These are phyloP conservation scores for Phalaenopsis aphrodite DNA, from an alignment of 106 monocot species.

Conservation along the genomic window DNA sequence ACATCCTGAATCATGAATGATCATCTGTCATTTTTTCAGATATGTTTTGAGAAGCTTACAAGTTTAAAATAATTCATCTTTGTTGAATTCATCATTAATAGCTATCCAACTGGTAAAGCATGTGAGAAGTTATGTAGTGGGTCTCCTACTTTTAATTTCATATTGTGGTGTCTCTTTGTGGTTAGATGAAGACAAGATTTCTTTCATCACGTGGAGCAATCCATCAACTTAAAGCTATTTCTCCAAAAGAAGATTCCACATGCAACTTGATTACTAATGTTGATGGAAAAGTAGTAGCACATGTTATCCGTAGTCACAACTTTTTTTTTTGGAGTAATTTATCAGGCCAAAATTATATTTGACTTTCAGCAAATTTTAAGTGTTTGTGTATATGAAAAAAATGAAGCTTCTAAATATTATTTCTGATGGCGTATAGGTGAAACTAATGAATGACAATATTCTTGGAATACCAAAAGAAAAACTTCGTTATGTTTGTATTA, in stretches of 20 bases:
- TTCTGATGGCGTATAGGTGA: not conserved
- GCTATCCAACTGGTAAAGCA: conserved; percentile 2
- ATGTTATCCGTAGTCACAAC: not conserved
- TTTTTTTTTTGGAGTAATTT: not conserved
- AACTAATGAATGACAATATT: not conserved
- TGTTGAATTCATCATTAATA: conserved; percentile 1
- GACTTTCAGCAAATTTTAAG: not conserved
- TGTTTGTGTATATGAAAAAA: not conserved
- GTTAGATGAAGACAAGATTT: not conserved
- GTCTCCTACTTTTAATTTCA: not conserved
- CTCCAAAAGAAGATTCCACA: conserved; percentile 4
- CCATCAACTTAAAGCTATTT: not conserved
- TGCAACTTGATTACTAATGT: not conserved
- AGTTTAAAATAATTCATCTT: not conserved
- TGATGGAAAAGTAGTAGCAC: conserved; percentile 1
- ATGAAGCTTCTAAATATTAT: not conserved
- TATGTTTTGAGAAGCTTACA: not conserved
- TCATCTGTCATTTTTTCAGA: not conserved
- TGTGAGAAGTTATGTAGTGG: not conserved
- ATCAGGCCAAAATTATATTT: not conserved
- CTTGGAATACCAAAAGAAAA: not conserved
- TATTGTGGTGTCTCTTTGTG: not conserved
- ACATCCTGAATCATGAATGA: not conserved
- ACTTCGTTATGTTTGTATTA: not conserved
- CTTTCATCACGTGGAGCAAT: conserved; percentile 7